phyloP scores from a whole-genome alignment of 495 filamentous ascomycete species.

The Physcia stellaris region DNA sequence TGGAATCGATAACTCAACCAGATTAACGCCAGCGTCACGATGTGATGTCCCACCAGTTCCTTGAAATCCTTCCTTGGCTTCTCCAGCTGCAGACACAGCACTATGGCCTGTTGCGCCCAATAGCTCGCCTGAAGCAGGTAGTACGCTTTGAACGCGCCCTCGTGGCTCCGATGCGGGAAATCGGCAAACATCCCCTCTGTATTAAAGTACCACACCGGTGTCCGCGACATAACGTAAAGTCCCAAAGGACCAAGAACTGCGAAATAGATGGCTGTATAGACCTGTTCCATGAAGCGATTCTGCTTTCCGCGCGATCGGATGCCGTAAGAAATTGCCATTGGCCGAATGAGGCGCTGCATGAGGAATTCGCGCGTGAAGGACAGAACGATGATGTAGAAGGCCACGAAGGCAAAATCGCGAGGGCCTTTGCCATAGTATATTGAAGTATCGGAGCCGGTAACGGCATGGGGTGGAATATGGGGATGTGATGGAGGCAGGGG shows the following conservation, averaged over 20 bases:
- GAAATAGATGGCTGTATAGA: constrained; percentile 96
- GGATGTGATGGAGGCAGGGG: constrained; percentile 40
- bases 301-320: constrained; percentile 68
- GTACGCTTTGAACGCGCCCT: constrained; percentile 85
- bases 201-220: constrained; percentile 97
- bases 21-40: constrained; percentile 84
- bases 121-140: constrained; percentile 92
- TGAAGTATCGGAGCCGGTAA: constrained; percentile 34
- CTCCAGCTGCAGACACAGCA: constrained; percentile 78
- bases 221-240: constrained; percentile 80
- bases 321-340: constrained; percentile 55
- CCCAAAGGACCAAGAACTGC: constrained; percentile 71
- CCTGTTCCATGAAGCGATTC: constrained; percentile 91
- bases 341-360: constrained; percentile 85
- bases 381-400: constrained; percentile 80
- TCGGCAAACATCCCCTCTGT: constrained; percentile 80
- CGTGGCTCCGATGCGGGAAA: constrained; percentile 80
- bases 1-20: constrained; percentile 89
- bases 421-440: constrained; percentile 81
- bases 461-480: constrained; percentile 24
- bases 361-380: constrained; percentile 92
- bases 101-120: constrained; percentile 92
- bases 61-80: constrained; percentile 94
- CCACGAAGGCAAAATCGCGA: constrained; percentile 74
- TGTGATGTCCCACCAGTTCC: constrained; percentile 88